Percentiles rank a stretch among this genome's conserved stretches.
phyloP scores from a whole-genome alignment of 1,284 basidiomycete genomes.

The Sanghuangporus weigelae region DNA sequence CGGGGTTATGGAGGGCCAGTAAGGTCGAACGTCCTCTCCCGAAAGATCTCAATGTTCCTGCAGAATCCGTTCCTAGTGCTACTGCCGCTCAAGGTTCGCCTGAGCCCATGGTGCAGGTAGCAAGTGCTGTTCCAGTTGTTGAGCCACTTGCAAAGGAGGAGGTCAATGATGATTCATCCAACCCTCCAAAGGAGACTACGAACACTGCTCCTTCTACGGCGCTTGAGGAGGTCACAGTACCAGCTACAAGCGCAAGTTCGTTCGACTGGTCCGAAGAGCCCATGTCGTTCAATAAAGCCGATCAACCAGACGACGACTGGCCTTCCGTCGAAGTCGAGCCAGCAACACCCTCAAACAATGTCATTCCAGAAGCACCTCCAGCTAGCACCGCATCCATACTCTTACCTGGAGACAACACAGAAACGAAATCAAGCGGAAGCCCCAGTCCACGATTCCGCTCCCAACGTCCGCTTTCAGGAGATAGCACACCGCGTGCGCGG shows the following conservation, averaged over 20 bases:
- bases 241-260: background rate
- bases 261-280: constrained; percentile 18
- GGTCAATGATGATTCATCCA: background rate
- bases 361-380: background rate
- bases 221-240: background rate
- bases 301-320: background rate
- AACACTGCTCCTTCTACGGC: background rate
- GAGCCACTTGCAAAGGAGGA: background rate
- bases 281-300: background rate
- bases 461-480: constrained; percentile 14
- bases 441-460: background rate
- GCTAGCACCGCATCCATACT: background rate
- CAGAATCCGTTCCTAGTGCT: background rate
- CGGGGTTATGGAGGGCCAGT: background rate
- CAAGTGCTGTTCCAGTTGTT: background rate
- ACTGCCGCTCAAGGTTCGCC: background rate
- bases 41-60: background rate
- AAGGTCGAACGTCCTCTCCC: background rate
- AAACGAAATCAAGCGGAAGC: background rate
- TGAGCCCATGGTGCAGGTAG: background rate
- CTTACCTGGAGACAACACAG: background rate
- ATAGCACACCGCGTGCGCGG: constrained; percentile 4
- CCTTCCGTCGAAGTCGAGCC: constrained; percentile 6
- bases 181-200: background rate
- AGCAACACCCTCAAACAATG: background rate